Evolutionary conservation across 345 rosid genomes (phyloP).

Genomic region (Arabidopsis suecica): DNA sequence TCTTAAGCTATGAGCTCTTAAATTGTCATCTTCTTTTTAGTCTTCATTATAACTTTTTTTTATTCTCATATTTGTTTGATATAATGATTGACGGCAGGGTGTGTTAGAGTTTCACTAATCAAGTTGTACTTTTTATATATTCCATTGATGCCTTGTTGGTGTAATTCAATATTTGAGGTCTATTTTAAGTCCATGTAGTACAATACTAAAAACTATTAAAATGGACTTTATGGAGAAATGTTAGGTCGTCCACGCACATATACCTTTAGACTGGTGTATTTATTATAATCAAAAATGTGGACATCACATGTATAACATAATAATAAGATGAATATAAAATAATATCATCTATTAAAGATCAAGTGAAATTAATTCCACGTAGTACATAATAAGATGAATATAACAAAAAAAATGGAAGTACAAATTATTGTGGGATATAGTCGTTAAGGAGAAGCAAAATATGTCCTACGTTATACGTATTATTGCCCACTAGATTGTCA

Average conservation of each 20-base stretch:
- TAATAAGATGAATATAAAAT: not conserved
- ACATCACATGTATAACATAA: constrained; percentile 5
- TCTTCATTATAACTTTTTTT: constrained; percentile 17
- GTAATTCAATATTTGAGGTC: constrained; percentile 24
- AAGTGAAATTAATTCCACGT: constrained; percentile 10
- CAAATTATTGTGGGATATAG: constrained; percentile 26
- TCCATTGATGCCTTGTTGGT: not conserved
- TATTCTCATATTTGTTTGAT: constrained; percentile 20
- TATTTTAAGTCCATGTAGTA: constrained; percentile 16
- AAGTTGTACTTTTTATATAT: constrained; percentile 3
- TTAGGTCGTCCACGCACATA: constrained; percentile 11
- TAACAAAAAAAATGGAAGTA: constrained; percentile 10
- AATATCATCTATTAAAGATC: constrained; percentile 7
- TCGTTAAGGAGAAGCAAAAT: constrained; percentile 27
- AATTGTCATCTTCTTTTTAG: not conserved
- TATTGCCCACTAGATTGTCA: constrained; percentile 37
- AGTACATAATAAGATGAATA: not conserved
- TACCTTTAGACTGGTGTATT: not conserved
- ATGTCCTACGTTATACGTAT: constrained; percentile 39
- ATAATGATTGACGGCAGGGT: constrained; percentile 29
- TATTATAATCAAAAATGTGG: constrained; percentile 1
- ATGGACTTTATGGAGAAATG: constrained; percentile 11
- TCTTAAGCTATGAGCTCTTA: constrained; percentile 74
- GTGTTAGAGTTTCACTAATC: constrained; percentile 33
- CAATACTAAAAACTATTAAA: constrained; percentile 11